phyloP scores from a whole-genome alignment of 176 grass and related monocot genomes.

The Pontederia crassipes region DNA sequence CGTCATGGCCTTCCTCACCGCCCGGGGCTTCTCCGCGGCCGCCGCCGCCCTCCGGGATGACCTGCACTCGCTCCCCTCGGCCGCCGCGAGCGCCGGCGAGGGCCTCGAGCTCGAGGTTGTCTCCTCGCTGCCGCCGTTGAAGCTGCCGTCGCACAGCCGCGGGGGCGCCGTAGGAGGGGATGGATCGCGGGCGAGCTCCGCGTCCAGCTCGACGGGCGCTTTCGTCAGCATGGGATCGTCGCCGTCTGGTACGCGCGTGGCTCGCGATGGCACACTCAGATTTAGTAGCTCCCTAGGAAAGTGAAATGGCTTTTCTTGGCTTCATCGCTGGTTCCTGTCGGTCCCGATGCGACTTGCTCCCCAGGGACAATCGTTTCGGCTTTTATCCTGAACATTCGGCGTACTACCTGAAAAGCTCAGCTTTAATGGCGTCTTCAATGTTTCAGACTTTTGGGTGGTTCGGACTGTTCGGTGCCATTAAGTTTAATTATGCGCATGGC shows the following conservation, averaged over 20 bases:
- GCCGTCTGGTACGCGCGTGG: constrained; percentile 42
- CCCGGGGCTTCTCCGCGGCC: constrained; percentile 57
- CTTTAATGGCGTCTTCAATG: too few species aligned
- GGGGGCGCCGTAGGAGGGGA: constrained; percentile 6
- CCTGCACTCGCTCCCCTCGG: constrained; percentile 36
- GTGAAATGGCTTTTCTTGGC: background rate
- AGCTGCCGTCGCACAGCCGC: constrained; percentile 32
- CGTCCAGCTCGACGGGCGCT: constrained; percentile 50
- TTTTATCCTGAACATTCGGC: too few species aligned
- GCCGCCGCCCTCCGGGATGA: constrained; percentile 90
- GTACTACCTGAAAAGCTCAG: too few species aligned
- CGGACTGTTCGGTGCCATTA: constrained; percentile 11
- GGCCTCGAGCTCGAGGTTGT: constrained; percentile 8
- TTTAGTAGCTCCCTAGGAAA: background rate
- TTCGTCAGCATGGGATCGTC: constrained; percentile 88
- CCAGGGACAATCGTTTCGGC: too few species aligned
- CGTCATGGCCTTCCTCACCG: constrained; percentile 79
- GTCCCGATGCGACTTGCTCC: too few species aligned
- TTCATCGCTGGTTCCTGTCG: background rate
- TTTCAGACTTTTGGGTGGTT: constrained; percentile 27
- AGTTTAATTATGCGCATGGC: constrained; percentile 1
- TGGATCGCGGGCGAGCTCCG: constrained; percentile 23
- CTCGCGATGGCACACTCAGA: background rate
- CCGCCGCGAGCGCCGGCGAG: background rate
- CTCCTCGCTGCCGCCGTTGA: constrained; percentile 39